Evolutionary conservation across 2,329 filamentous ascomycete genomes (phyloP), one percentile per base, ranked within the genome.

Genomic region (Beauveria sp.): DNA sequence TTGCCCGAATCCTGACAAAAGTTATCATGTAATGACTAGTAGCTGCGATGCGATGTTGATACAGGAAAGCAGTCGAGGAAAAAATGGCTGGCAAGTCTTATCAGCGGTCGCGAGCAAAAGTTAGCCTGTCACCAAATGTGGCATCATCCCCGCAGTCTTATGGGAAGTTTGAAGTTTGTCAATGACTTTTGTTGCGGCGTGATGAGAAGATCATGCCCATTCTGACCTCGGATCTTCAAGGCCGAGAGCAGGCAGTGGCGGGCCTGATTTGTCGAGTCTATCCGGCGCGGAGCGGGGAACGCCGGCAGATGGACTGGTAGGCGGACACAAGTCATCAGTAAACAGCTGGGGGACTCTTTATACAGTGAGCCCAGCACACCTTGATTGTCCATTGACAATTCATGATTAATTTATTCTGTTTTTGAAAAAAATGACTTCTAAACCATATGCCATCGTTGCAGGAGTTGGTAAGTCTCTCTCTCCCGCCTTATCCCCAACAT

Each of bases 391-490:
- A 24, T 38, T 14, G 5, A 43, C 12, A 42, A 5, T n/a, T 22
- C 2, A 34, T 31, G 20, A 18, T 28, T 24, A 10, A 45, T 24
- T 45, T 31, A 14, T 14, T 14, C 5, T 14, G 20, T 24, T 24
- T 34, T 18, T n/a, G 4, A 40, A 22, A 3, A 48, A 22, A 6
- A 62, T 62, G 60, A 18, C 31, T 12, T 40, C 12, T 1, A 46
- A 58, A 24, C 55, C 55, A 22, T 63, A 59, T 31, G 55, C 55
- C 28, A 55, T 63, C 7, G 31, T 63, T 34, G 61, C 55, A 9
- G 61, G 61, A n/a, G 55, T 63, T 24, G 61, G 61, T 63, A 54
- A 54, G 55, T 24, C n/a, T 24, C 10, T 24, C 10, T 5, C 7
- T 1, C 24, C 10, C 3, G 3, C 4, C 3, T 54, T 31, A 9